Percentiles rank a stretch among this genome's conserved stretches.
Evolutionary conservation across 257 asterid genomes (phyloP).

Genomic region (Leptodermis oblonga): DNA sequence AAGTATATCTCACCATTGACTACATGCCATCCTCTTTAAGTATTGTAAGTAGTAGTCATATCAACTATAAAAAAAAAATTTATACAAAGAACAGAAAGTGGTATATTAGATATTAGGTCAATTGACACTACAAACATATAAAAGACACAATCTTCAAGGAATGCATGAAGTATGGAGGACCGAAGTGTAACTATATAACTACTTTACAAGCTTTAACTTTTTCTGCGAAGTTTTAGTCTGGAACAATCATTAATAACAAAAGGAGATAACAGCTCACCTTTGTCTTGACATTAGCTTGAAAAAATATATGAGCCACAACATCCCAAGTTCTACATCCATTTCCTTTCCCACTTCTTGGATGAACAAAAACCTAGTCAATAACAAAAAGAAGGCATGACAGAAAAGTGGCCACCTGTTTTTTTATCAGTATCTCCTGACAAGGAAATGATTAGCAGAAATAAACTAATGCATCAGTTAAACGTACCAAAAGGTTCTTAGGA

Average conservation of each 20-base stretch:
- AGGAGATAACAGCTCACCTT: constrained; percentile 45
- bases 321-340: constrained; percentile 83
- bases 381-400: constrained; percentile 24
- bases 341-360: constrained; percentile 94
- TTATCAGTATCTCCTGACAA: constrained; percentile 20
- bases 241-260: constrained; percentile 1
- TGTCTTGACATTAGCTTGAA: constrained; percentile 75
- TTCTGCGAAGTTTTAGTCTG: not conserved
- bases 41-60: not conserved
- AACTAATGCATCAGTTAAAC: constrained; percentile 16
- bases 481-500: constrained; percentile 89
- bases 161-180: not conserved
- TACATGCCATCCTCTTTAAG: not conserved
- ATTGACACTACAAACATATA: not conserved
- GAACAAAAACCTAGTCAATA: constrained; percentile 75
- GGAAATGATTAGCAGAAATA: constrained; percentile 1
- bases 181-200: no score
- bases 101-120: not conserved
- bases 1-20: no score
- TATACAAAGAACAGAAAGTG: not conserved
- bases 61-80: not conserved
- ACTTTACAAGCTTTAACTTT: no score
- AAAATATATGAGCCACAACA: constrained; percentile 77
- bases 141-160: no score
- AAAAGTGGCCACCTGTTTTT: constrained; percentile 17